Evolutionary conservation across 2,329 filamentous ascomycete species (phyloP), one percentile per base, ranked within the genome.

Genomic region (Gaeumannomyces sp.): DNA sequence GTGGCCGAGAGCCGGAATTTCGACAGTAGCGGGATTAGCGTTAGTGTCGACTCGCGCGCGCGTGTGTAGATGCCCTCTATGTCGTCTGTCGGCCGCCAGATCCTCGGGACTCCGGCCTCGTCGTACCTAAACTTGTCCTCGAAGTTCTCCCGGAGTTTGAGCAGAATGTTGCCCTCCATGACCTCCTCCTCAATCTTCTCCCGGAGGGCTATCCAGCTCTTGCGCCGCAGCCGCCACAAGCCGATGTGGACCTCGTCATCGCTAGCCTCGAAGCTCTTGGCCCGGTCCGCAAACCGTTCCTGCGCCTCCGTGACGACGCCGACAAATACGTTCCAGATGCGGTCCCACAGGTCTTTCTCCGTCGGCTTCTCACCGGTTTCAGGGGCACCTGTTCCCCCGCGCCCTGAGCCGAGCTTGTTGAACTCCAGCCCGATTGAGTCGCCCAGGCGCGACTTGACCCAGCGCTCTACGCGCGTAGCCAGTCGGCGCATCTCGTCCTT

Each of bases 101-200:
- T 97, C 66, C 95, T 86, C 6, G 95, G 95, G 5, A 99, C 95
- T 31, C 95, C 95, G 8, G 88, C 88, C 66, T 97, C 93, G 72
- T 99, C 95, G 72, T 99, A 99, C 68, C 95, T 89, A 85, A 99
- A 99, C 78, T 97, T 97, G 80, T 99, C 95, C 78, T 99, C 95
- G 70, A 99, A 99, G 79, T 97, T 98, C 77, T 99, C 95, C 50
- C 95, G 88, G 63, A 99, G 85, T 81, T 99, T 99, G 70, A 98
- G 83, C 45, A 98, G 81, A 64, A 99, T 88, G 73, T 98, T 99
- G 72, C 94, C 94, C 78, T 98, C 95, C 88, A 96, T 96, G 73
- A 97, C 92, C 77, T 99, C 95, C 73, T 99, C 95, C 50, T 98
- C 94, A 67, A 99, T 90, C 80, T 92, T 95, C 66, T 92, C 89